Evolutionary conservation across 192 early-diverging fungal species (phyloP).

Genomic region (Coemansia sp.): DNA sequence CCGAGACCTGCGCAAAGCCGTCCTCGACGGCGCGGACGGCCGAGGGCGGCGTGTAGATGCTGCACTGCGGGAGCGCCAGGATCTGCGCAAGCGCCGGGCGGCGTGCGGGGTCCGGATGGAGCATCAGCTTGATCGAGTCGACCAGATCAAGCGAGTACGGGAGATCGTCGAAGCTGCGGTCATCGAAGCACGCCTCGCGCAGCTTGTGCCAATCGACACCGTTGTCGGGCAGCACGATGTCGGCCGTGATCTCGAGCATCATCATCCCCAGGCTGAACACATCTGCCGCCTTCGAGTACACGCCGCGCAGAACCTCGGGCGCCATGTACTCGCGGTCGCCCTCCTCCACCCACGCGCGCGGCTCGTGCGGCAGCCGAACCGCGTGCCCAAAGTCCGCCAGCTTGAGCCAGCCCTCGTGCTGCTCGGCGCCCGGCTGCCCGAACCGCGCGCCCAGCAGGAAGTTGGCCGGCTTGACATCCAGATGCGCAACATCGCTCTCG

Average conservation of each 20-base stretch:
- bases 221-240: constrained; percentile 87
- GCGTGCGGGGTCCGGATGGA: constrained; percentile 58
- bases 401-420: constrained; percentile 65
- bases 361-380: constrained; percentile 26
- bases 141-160: constrained; percentile 56
- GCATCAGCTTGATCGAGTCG: constrained; percentile 67
- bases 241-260: constrained; percentile 81
- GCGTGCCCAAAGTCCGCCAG: constrained; percentile 94
- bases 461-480: constrained; percentile 91
- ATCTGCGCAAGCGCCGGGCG: constrained; percentile 62
- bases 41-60: constrained; percentile 15
- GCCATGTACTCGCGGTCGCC: constrained; percentile 95
- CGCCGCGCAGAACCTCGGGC: constrained; percentile 73
- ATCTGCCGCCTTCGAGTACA: constrained; percentile 79
- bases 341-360: constrained; percentile 58
- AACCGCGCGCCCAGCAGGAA: constrained; percentile 64
- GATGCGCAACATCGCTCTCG: constrained; percentile 68
- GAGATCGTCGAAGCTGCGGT: constrained; percentile 55
- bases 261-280: constrained; percentile 93
- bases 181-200: constrained; percentile 71
- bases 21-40: constrained; percentile 19
- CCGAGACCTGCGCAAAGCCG: constrained; percentile 16
- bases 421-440: constrained; percentile 27
- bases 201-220: constrained; percentile 86
- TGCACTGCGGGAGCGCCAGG: constrained; percentile 41